Percentiles rank a stretch among this genome's conserved stretches.
Conservation (phyloP, 208 protist species). For the Histomonas meleagridis region DNA sequence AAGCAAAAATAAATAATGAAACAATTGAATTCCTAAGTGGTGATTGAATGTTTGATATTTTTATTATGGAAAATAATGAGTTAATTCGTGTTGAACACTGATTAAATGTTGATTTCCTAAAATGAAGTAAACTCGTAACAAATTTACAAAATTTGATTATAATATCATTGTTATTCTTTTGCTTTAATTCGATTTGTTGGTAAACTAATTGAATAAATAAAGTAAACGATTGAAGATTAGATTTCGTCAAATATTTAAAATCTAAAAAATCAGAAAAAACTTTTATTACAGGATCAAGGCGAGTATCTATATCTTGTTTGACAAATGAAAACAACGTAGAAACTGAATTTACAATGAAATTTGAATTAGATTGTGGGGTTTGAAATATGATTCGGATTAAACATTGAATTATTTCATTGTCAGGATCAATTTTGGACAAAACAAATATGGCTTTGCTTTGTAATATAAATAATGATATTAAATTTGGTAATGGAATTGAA, state of each 20-base stretch:
- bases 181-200: not conserved
- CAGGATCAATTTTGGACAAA: not conserved
- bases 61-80: not conserved
- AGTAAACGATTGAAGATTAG: not conserved
- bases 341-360: not conserved
- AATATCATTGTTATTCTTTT: not conserved
- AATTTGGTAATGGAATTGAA: not conserved
- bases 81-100: not conserved
- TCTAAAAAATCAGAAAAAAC: not conserved
- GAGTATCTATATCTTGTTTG: not conserved
- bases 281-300: not conserved
- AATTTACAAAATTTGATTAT: not conserved
- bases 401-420: not conserved
- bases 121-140: not conserved
- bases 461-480: not conserved
- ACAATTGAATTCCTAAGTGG: not conserved
- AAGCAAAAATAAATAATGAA: not conserved
- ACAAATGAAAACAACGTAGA: not conserved
- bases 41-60: not conserved
- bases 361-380: not conserved
- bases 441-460: not conserved
- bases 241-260: not conserved
- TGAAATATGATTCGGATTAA: not conserved
- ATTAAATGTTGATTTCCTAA: not conserved
- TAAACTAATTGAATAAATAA: not conserved